Evolutionary conservation across 2,329 filamentous ascomycete genomes (phyloP), one percentile per base, ranked within the genome.

Genomic region (Trichoderma semiorbis): DNA sequence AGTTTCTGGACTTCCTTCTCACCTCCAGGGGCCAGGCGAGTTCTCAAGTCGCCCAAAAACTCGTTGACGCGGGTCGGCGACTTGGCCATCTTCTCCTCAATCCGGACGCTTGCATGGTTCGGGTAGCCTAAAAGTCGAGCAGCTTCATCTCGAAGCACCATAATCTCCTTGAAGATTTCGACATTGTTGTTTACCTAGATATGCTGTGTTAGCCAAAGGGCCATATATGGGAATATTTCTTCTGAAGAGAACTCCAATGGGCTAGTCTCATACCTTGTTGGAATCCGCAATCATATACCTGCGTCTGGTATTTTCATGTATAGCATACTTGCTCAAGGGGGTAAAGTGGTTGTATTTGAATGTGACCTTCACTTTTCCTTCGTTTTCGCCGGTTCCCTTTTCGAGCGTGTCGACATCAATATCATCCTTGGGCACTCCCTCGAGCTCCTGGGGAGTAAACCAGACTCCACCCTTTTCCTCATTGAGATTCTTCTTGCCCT

Each of bases 31-130:
- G 88, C 85, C 34, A 96, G 85, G 67, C 91, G 89, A 30, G 82
- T 84, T 72, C 90, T 88, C 73, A 96, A 84, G 78, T 95, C 92
- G 6, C 84, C 86, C 8, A 96, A 83, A 80, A 96, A 95, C 67
- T 89, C 87, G 74, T 91, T 87, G 12, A 96, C 93, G 0, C 88
- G 92, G 77, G 89, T 86, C 2, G 92, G 87, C 1, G 87, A 90
- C 85, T 95, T 94, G 61, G 93, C 92, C 93, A 96, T 96, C 86
- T 94, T 95, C 77, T 93, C 90, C 78, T 94, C 92, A 50, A 96
- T 91, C 61, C 88, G 85, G 80, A 94, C 91, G 62, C 90, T 87
- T 21, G 93, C 93, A 78, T 95, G 92, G 78, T 94, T 90, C 7
- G 89, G 86, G 80, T 94, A 96, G 14, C 92, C 92, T 1, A 95